Evolutionary conservation across 306 rosid species (phyloP).

Genomic region (Cercis canadensis): DNA sequence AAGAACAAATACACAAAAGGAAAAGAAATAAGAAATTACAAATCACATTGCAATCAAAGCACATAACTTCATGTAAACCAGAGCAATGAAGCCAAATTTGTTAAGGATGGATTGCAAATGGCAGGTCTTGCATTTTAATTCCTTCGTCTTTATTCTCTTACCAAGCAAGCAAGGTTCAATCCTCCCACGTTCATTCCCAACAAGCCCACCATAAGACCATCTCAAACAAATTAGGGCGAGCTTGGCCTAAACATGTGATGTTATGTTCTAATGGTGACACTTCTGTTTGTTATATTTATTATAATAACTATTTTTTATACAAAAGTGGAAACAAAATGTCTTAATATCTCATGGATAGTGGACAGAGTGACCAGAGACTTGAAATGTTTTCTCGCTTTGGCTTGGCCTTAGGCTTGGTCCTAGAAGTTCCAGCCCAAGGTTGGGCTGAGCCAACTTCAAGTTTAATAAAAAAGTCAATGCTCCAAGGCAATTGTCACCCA

Average conservation of each 20-base stretch:
- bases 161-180: neutral
- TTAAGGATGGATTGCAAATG: conserved; percentile 15
- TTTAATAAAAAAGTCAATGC: conserved; percentile 14
- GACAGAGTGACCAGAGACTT: conserved; percentile 2
- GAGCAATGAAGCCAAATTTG: conserved; percentile 35
- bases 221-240: conserved; percentile 2
- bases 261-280: neutral
- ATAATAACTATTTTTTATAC: neutral
- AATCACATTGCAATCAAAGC: conserved; percentile 33
- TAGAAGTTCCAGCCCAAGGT: neutral
- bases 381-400: neutral
- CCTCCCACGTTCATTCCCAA: conserved; percentile 4
- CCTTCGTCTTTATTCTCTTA: conserved; percentile 9
- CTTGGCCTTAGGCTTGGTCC: neutral
- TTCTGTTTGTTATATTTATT: neutral
- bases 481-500: conserved; percentile 20
- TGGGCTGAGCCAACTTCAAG: neutral
- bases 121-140: neutral
- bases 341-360: neutral
- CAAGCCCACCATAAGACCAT: conserved; percentile 10
- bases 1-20: neutral
- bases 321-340: neutral
- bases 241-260: neutral
- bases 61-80: conserved; percentile 18
- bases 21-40: conserved; percentile 25